These are phyloP conservation scores for Dioszegia crocea DNA, from an alignment of 768 basidiomycete species.

Conservation along the genomic window DNA sequence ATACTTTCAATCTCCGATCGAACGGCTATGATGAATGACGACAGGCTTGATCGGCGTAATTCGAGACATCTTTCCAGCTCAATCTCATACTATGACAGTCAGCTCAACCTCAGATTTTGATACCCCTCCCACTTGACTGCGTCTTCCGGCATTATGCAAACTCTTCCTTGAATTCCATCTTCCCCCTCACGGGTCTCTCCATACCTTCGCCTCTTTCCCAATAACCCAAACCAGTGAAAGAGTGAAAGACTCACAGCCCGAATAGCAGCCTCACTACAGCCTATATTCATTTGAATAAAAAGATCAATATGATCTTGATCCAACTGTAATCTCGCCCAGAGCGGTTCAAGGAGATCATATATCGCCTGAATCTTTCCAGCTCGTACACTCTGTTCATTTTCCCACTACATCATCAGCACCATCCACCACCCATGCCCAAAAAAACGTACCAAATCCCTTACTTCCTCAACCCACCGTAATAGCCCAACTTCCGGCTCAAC, in stretches of 20 bases:
- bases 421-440: no score
- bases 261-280: conserved; percentile 72
- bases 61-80: conserved; percentile 88
- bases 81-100: conserved; percentile 61
- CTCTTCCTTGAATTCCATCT: no score
- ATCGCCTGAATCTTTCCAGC: conserved; percentile 84
- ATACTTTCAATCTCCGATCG: conserved; percentile 72
- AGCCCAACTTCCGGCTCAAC: conserved; percentile 74
- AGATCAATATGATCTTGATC: conserved; percentile 74
- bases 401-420: conserved; percentile 52
- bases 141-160: no score
- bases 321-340: conserved; percentile 85
- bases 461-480: conserved; percentile 65
- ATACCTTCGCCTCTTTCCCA: no score
- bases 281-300: conserved; percentile 82
- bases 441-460: conserved; percentile 49
- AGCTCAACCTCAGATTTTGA: no score
- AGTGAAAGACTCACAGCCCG: conserved; percentile 53
- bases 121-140: no score
- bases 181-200: no score
- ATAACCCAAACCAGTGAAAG: no score
- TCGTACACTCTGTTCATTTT: conserved; percentile 67
- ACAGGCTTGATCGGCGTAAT: conserved; percentile 81
- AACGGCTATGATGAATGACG: conserved; percentile 73
- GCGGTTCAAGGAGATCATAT: conserved; percentile 85